Evolutionary conservation across 805 yeast species (phyloP).

Genomic region (Ascoidea asiatica): DNA sequence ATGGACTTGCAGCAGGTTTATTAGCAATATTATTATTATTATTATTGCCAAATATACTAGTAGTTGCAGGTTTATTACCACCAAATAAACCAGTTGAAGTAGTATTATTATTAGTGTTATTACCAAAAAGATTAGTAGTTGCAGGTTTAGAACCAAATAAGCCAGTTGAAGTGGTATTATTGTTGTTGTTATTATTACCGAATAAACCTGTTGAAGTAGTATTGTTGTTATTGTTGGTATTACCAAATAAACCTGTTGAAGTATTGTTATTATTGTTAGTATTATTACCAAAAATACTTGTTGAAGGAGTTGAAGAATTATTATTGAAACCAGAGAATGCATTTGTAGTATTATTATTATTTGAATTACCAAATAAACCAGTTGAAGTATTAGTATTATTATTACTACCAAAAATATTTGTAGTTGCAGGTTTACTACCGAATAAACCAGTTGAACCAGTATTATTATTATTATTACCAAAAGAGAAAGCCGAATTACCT

Average conservation of each 20-base stretch:
- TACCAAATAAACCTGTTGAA: conserved; percentile 17
- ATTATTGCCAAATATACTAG: conserved; percentile 17
- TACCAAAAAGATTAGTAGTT: conserved; percentile 3
- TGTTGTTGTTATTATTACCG: conserved; percentile 16
- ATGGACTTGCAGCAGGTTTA: conserved; percentile 5
- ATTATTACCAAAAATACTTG: background rate
- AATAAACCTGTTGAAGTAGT: conserved; percentile 15
- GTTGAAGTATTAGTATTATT: background rate
- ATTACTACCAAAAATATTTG: conserved; percentile 13
- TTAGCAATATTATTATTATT: conserved; percentile 16
- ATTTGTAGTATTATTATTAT: conserved; percentile 4
- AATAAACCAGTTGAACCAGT: conserved; percentile 7
- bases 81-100: background rate
- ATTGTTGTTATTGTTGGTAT: conserved; percentile 10
- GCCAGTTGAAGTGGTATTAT: conserved; percentile 17
- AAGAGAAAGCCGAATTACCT: conserved; percentile 1
- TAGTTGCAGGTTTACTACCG: conserved; percentile 4
- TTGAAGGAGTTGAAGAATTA: background rate
- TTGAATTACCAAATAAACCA: conserved; percentile 14
- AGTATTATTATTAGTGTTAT: background rate
- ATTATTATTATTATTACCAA: conserved; percentile 5
- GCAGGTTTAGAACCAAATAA: conserved; percentile 21
- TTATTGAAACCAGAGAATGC: background rate
- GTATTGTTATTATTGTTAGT: background rate
- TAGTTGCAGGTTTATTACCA: conserved; percentile 8